Percentiles rank a stretch among this genome's conserved stretches.
These are phyloP conservation scores for Takakia lepidozioides DNA, from an alignment of 225 moss, liverwort and hornwort species.

Conservation along the genomic window DNA sequence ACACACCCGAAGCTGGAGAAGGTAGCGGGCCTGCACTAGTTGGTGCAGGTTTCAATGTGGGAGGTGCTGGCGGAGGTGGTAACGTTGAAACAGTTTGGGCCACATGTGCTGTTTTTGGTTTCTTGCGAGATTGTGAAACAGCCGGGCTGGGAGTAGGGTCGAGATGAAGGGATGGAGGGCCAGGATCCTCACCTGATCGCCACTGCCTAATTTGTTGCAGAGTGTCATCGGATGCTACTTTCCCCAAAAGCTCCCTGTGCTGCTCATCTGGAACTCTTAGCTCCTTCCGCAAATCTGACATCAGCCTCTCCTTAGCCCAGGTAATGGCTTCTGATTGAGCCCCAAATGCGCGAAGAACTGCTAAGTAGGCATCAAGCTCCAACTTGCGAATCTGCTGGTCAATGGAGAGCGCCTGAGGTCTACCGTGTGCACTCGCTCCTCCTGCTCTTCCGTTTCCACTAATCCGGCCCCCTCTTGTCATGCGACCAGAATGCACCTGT, in stretches of 20 bases:
- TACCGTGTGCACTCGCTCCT: constrained; percentile 2
- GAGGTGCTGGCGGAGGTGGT: constrained; percentile 20
- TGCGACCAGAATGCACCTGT: constrained; percentile 50
- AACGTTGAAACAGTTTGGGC: constrained; percentile 42
- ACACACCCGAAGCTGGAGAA: constrained; percentile 28
- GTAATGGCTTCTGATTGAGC: constrained; percentile 86
- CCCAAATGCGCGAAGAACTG: constrained; percentile 78
- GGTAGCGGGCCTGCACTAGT: constrained; percentile 27
- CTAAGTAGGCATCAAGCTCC: constrained; percentile 83
- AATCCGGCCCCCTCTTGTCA: constrained; percentile 56
- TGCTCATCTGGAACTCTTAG: constrained; percentile 88
- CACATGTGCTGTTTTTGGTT: constrained; percentile 67
- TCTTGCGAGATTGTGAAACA: constrained; percentile 82
- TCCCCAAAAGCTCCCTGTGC: constrained; percentile 76
- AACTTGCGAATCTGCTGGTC: constrained; percentile 82
- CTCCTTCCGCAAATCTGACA: constrained; percentile 84
- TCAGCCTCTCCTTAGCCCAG: constrained; percentile 79
- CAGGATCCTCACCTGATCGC: constrained; percentile 55
- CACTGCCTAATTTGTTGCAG: constrained; percentile 66
- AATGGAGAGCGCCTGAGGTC: constrained; percentile 15
- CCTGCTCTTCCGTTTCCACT: constrained; percentile 81
- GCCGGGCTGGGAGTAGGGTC: constrained; percentile 90
- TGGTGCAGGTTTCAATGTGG: constrained; percentile 42
- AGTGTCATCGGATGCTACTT: constrained; percentile 54
- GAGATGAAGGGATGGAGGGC: constrained; percentile 28